Evolutionary conservation across 495 filamentous ascomycete species (phyloP).

Genomic region (Aeminium ludgeri): DNA sequence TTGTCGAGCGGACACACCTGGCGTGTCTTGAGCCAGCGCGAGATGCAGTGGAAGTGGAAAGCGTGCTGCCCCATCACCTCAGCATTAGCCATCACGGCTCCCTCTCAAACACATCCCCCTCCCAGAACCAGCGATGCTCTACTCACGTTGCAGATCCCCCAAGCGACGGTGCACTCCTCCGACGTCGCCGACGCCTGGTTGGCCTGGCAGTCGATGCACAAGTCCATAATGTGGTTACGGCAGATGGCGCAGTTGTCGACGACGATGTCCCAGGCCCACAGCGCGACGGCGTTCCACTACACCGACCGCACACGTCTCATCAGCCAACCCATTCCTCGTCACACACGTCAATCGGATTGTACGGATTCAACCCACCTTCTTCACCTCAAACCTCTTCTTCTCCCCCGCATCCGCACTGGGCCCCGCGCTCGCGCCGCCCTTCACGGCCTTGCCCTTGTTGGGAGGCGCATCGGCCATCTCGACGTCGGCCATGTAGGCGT

Average conservation of each 20-base stretch:
- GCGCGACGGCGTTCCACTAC: conserved; percentile 96
- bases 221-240: conserved; percentile 98
- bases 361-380: conserved; percentile 58
- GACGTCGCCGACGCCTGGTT: conserved; percentile 95
- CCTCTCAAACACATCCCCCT: too few relatives aligned
- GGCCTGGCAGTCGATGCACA: conserved; percentile 99
- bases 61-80: conserved; percentile 50
- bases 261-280: conserved; percentile 99
- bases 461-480: conserved; percentile 85
- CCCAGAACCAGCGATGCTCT: neutral
- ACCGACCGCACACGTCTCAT: conserved; percentile 1
- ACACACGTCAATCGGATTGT: too few relatives aligned
- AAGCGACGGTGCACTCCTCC: conserved; percentile 96
- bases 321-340: neutral
- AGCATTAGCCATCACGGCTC: neutral
- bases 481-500: conserved; percentile 72
- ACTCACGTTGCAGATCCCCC: conserved; percentile 97
- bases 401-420: conserved; percentile 38
- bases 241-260: conserved; percentile 99
- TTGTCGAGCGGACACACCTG: conserved; percentile 98
- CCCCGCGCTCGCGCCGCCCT: conserved; percentile 37
- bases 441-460: conserved; percentile 28
- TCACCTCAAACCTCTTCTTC: conserved; percentile 89
- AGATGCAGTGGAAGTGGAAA: conserved; percentile 99
- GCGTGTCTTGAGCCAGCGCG: conserved; percentile 97